Percentiles rank a stretch among this genome's conserved stretches.
phyloP scores from a whole-genome alignment of 148 eudicot species.

The Camellia sinensis region DNA sequence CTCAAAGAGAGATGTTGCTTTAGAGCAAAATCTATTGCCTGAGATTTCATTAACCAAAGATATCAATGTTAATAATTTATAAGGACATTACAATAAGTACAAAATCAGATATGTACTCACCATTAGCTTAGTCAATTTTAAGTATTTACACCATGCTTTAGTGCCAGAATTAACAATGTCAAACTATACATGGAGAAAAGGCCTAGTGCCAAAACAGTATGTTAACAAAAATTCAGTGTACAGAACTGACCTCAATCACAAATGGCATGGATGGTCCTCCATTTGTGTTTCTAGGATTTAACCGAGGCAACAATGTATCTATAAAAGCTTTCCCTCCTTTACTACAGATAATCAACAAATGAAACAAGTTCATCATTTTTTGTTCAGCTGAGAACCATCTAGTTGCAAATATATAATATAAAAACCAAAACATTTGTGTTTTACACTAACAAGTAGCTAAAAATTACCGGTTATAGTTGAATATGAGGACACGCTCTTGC shows the following conservation, averaged over 20 bases:
- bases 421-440: neutral
- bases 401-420: neutral
- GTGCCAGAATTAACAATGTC: neutral
- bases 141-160: neutral
- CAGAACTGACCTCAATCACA: conserved; percentile 73
- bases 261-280: conserved; percentile 83
- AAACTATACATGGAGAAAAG: neutral
- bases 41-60: neutral
- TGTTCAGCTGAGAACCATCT: conserved; percentile 11
- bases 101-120: neutral
- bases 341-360: conserved; percentile 37
- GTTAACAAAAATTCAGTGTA: neutral
- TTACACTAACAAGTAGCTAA: conserved; percentile 6
- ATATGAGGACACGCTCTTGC: conserved; percentile 89
- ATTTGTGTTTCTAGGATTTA: conserved; percentile 62
- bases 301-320: conserved; percentile 80
- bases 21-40: neutral
- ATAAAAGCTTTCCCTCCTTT: conserved; percentile 95
- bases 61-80: neutral
- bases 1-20: neutral
- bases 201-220: neutral
- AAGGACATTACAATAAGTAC: neutral
- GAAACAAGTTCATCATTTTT: conserved; percentile 10
- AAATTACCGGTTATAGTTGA: conserved; percentile 84
- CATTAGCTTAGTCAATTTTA: neutral